Base-by-base conservation (phyloP, 208 protist species). In the Novymonas esmeraldas region DNA sequence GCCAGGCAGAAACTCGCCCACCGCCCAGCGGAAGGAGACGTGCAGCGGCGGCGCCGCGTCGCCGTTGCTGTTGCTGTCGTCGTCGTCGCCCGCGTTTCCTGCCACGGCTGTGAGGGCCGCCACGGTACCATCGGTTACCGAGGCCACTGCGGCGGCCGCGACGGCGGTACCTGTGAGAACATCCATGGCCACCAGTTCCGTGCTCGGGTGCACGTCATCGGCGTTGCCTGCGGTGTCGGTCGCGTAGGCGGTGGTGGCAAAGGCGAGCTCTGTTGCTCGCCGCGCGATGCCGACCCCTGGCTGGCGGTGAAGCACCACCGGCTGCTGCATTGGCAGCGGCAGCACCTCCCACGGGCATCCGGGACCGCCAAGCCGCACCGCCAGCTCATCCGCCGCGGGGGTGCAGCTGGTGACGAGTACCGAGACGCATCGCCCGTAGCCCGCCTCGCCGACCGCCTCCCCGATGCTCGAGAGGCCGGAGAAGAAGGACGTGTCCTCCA, bases 311-410 rank as follows among this genome's bases (percentile, higher is more conserved):
- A 91, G 51, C 13, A 67, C 72, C 9, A 82, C 31, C 2, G 81
- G 73, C 34, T 56, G 52, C 20, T 2, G 14, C 76, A 85, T 88
- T 11, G 85, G 85, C 7, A 92, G 69, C 10, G 60, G 18, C 0
- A 87, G 45, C 41, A 62, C 68, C 26, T 73, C 66, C 85, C 85
- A 92, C 20, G 45, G 57, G 44, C 79, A 54, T 29, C 78, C 70
- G 10, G 85, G 74, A 10, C 85, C 85, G 44, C 85, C 85, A 7
- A 92, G 81, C 6, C 85, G 81, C 36, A 86, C 71, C 29, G 64
- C 73, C 1, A 92, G 22, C 11, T 58, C 65, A 9, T 62, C 33
- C n/a, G 55, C 48, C 3, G 48, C 13, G 1, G 76, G 73, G 9
- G 54, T 63, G 57, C 75, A 81, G 31, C 56, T 42, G 20, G 49